Conservation (phyloP, 768 basidiomycete species). For the Rhizopogon sp. region DNA sequence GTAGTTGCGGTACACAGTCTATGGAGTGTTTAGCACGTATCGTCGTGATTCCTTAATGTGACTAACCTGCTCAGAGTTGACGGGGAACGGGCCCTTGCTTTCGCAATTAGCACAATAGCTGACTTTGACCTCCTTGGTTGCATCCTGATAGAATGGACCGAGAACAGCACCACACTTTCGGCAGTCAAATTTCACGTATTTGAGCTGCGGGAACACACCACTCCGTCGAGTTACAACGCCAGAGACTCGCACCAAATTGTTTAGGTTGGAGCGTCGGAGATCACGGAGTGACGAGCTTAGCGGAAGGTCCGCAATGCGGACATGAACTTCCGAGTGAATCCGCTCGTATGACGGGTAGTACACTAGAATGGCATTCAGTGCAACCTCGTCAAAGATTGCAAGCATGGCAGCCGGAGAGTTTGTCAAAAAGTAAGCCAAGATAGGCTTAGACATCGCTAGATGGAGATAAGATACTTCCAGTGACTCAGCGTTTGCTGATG, state of each 20-base stretch:
- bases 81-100: conserved; percentile 89
- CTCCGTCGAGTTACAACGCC: conserved; percentile 95
- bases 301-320: conserved; percentile 92
- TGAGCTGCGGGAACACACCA: conserved; percentile 98
- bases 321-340: conserved; percentile 97
- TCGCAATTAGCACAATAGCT: conserved; percentile 95
- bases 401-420: conserved; percentile 94
- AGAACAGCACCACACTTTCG: conserved; percentile 89
- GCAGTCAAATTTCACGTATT: conserved; percentile 99
- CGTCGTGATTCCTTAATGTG: background rate
- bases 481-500: conserved; percentile 89
- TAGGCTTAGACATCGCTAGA: conserved; percentile 85
- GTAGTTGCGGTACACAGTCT: conserved; percentile 98
- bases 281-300: conserved; percentile 88
- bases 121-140: conserved; percentile 88
- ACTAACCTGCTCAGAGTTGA: conserved; percentile 92
- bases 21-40: background rate
- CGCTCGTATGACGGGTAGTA: conserved; percentile 96
- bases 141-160: conserved; percentile 98
- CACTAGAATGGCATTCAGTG: conserved; percentile 88
- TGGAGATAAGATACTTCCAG: conserved; percentile 98
- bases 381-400: conserved; percentile 91
- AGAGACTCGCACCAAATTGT: conserved; percentile 91
- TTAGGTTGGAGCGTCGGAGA: conserved; percentile 85
- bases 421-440: conserved; percentile 95